Evolutionary conservation across 768 basidiomycete genomes (phyloP).

Genomic region (Galerina marginata): DNA sequence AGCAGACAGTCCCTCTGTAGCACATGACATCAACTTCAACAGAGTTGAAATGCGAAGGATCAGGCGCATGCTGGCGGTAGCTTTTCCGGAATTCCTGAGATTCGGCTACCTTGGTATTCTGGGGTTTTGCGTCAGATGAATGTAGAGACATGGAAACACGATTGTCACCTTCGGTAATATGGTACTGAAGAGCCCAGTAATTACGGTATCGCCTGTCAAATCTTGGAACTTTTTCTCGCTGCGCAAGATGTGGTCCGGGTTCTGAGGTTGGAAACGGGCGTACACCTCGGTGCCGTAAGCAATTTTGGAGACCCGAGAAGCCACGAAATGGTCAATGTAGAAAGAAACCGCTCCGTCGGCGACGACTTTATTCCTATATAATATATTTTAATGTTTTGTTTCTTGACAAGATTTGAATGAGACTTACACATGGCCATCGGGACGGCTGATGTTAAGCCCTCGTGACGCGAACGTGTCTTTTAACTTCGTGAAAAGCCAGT

Average conservation of each 20-base stretch:
- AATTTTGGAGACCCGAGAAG: conserved; percentile 23
- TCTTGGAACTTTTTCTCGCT: conserved; percentile 30
- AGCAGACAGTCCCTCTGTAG: conserved; percentile 19
- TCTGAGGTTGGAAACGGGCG: conserved; percentile 30
- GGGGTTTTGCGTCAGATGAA: background rate
- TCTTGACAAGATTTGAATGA: background rate
- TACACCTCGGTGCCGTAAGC: conserved; percentile 30
- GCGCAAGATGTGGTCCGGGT: conserved; percentile 45
- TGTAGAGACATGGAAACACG: background rate
- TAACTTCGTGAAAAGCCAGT: conserved; percentile 50
- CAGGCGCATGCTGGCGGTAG: conserved; percentile 28
- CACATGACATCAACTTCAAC: conserved; percentile 24
- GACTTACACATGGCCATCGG: conserved; percentile 54
- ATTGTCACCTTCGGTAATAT: conserved; percentile 43
- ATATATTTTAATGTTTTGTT: background rate
- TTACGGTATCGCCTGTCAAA: conserved; percentile 34
- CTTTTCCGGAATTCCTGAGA: conserved; percentile 43
- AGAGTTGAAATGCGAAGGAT: conserved; percentile 6
- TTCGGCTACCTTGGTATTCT: conserved; percentile 47
- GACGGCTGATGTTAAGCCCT: conserved; percentile 46
- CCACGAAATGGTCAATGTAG: conserved; percentile 27
- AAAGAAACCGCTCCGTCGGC: conserved; percentile 31
- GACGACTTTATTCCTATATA: conserved; percentile 29
- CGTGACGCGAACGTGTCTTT: conserved; percentile 37
- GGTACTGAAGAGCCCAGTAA: conserved; percentile 40